Conservation (phyloP, 2,329 filamentous ascomycete species). For the Diatrype stigma region DNA sequence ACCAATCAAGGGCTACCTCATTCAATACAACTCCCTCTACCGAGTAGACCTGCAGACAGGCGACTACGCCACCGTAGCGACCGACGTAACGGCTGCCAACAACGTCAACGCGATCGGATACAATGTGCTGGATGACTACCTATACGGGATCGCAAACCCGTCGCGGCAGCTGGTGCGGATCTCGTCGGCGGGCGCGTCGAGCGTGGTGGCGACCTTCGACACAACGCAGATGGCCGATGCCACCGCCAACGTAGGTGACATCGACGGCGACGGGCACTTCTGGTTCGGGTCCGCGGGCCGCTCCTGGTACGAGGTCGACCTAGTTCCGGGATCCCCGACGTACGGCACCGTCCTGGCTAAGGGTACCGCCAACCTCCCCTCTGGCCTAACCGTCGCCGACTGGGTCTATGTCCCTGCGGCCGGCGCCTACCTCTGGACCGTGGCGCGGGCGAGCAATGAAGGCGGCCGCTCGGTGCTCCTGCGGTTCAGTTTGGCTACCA, state of each 20-base stretch:
- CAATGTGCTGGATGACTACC: conserved; percentile 3
- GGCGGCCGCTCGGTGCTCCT: not conserved
- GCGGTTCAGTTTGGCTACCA: not conserved
- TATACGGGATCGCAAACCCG: conserved; percentile 2
- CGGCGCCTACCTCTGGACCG: not conserved
- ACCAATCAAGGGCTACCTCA: not conserved
- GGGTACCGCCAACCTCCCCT: not conserved
- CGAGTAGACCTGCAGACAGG: conserved; percentile 2
- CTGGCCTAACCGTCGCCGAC: not conserved
- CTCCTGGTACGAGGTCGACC: conserved; percentile 2
- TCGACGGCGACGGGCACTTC: not conserved
- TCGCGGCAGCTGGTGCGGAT: not conserved
- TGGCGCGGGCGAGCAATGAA: not conserved
- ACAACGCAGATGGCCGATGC: not conserved
- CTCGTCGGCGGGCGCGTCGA: not conserved
- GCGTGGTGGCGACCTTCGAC: not conserved
- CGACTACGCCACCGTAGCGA: not conserved
- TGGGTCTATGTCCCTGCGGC: conserved; percentile 2
- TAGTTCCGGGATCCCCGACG: conserved; percentile 1
- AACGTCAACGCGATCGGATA: conserved; percentile 4
- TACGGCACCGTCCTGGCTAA: not conserved
- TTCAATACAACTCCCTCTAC: conserved; percentile 1
- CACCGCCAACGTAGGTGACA: not conserved
- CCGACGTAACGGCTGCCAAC: not conserved
- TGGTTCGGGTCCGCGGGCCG: not conserved